Conservation (phyloP, 2,329 filamentous ascomycete species). For the Ramularia collo-cygni region DNA sequence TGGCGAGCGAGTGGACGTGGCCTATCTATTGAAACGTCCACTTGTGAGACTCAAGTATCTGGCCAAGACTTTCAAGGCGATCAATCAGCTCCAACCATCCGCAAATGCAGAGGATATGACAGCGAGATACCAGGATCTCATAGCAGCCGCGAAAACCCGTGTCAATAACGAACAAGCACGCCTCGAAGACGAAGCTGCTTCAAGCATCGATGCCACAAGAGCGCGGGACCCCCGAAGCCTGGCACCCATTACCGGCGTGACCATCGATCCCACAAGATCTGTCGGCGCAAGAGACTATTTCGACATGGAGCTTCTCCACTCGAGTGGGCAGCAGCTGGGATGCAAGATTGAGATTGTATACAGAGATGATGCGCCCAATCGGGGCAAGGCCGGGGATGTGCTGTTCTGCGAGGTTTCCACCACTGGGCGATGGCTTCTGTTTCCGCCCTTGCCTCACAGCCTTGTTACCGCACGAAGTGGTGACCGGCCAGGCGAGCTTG, state of each 20-base stretch:
- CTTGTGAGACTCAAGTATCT: constrained; percentile 83
- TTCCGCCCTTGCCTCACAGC: constrained; percentile 72
- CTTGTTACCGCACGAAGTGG: constrained; percentile 75
- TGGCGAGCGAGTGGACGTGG: constrained; percentile 88
- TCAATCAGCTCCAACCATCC: constrained; percentile 50
- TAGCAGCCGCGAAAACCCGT: constrained; percentile 67
- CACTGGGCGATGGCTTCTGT: constrained; percentile 73
- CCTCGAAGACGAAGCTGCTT: constrained; percentile 79
- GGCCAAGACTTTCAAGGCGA: constrained; percentile 69
- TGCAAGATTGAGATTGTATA: constrained; percentile 84
- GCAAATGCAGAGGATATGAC: constrained; percentile 54
- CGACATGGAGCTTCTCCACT: constrained; percentile 75
- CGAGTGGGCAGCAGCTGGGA: constrained; percentile 80
- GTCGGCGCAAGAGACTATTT: constrained; percentile 90
- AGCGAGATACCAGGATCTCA: constrained; percentile 61
- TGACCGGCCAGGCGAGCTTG: constrained; percentile 62
- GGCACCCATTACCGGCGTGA: constrained; percentile 60
- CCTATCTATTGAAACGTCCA: constrained; percentile 83
- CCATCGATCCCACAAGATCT: constrained; percentile 68
- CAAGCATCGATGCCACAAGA: constrained; percentile 71
- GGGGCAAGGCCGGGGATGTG: constrained; percentile 69
- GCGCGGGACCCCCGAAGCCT: constrained; percentile 74
- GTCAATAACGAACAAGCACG: constrained; percentile 66
- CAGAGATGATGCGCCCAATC: constrained; percentile 67
- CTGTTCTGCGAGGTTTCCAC: constrained; percentile 85